Conservation (phyloP, 129 eudicot species). For the Tanacetum coccineum region DNA sequence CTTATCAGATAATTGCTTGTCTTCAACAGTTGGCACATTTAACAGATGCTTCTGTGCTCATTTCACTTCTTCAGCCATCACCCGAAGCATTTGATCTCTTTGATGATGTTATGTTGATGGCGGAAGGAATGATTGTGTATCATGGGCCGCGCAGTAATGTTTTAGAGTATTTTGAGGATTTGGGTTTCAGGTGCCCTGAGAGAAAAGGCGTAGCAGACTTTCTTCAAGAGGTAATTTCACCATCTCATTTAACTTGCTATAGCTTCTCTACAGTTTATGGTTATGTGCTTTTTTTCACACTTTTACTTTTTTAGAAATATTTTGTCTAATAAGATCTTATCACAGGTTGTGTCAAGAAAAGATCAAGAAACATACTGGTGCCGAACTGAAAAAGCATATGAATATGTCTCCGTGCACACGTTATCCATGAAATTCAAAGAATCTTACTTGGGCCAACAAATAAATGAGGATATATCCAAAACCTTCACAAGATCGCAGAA, state of each 20-base stretch:
- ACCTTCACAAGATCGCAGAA: constrained; percentile 28
- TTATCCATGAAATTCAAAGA: constrained; percentile 43
- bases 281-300: neutral
- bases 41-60: constrained; percentile 63
- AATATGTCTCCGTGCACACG: constrained; percentile 34
- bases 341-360: constrained; percentile 46
- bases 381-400: constrained; percentile 25
- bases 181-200: constrained; percentile 73
- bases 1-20: constrained; percentile 69
- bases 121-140: constrained; percentile 71
- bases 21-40: constrained; percentile 77
- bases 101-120: constrained; percentile 80
- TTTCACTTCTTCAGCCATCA: constrained; percentile 93
- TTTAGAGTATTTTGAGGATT: constrained; percentile 55
- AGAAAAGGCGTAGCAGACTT: constrained; percentile 91
- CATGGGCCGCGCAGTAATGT: constrained; percentile 60
- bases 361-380: constrained; percentile 53
- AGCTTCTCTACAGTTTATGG: neutral
- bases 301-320: too few species aligned
- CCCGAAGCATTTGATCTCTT: constrained; percentile 84
- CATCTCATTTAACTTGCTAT: neutral
- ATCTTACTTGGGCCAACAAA: constrained; percentile 34
- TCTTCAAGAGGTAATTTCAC: constrained; percentile 71
- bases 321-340: neutral
- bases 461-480: constrained; percentile 31